Evolutionary conservation across 257 asterid species (phyloP).

Genomic region (Solanum raphanifolium): DNA sequence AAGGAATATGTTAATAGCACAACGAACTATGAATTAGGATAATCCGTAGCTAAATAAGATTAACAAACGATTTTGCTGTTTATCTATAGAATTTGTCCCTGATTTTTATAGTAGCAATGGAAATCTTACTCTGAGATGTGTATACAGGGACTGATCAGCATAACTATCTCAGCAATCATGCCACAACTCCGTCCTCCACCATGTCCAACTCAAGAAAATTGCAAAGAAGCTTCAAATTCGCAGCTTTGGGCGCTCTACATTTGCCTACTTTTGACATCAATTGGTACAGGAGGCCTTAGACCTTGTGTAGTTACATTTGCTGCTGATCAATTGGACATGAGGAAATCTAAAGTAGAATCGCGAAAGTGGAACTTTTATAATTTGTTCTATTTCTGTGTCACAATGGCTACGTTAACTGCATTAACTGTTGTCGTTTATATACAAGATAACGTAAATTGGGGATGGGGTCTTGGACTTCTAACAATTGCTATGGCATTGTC

Average conservation of each 20-base stretch:
- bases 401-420: constrained; percentile 54
- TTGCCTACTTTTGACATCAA: constrained; percentile 49
- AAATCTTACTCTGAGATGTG: neutral
- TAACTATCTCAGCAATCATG: constrained; percentile 49
- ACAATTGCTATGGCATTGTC: constrained; percentile 68
- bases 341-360: constrained; percentile 28
- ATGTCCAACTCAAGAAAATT: constrained; percentile 63
- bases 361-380: constrained; percentile 75
- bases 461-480: constrained; percentile 86
- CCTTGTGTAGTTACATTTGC: constrained; percentile 79
- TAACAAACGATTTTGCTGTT: neutral
- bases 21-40: neutral
- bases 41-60: neutral
- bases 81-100: neutral
- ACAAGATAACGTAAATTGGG: constrained; percentile 82
- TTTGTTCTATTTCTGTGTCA: constrained; percentile 73
- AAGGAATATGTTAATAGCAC: neutral
- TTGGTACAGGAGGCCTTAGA: constrained; percentile 72
- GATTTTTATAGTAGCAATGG: neutral
- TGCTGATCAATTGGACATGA: constrained; percentile 80
- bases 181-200: constrained; percentile 71
- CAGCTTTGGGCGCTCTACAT: constrained; percentile 58
- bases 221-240: constrained; percentile 51
- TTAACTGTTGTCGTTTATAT: constrained; percentile 68
- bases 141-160: constrained; percentile 57